phyloP scores from a whole-genome alignment of 495 filamentous ascomycete species.

The Hamigera avellanea region DNA sequence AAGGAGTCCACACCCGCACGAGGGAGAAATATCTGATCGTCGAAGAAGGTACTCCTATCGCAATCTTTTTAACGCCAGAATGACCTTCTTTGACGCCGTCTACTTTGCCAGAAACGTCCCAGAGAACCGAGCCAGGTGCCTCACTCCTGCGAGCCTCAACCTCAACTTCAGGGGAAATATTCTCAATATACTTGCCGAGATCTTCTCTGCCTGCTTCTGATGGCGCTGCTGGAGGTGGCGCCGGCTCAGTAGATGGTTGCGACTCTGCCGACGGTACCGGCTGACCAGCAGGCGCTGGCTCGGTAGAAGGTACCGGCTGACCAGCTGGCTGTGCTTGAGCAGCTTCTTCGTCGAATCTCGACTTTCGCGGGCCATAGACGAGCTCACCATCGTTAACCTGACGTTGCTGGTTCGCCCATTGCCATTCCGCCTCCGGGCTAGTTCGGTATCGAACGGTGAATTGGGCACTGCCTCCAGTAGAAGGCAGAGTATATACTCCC shows the following conservation, averaged over 20 bases:
- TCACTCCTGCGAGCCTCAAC: conserved; percentile 49
- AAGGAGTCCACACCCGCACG: conserved; percentile 67
- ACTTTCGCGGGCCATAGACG: conserved; percentile 23
- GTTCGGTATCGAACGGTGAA: conserved; percentile 73
- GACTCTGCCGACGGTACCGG: no score
- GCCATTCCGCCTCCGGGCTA: conserved; percentile 45
- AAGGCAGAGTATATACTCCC: conserved; percentile 22
- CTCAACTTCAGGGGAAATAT: conserved; percentile 44
- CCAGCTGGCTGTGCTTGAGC: no score
- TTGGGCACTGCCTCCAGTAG: conserved; percentile 22
- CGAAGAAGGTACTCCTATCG: conserved; percentile 52
- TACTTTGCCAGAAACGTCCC: conserved; percentile 50
- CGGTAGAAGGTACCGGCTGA: conserved; percentile 5
- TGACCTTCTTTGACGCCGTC: conserved; percentile 38
- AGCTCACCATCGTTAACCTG: conserved; percentile 51
- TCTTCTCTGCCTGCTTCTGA: no score
- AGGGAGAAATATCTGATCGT: conserved; percentile 60
- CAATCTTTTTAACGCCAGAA: conserved; percentile 43
- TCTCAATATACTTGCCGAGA: conserved; percentile 48
- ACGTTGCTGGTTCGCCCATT: conserved; percentile 60
- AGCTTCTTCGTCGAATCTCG: conserved; percentile 3
- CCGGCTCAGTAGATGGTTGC: no score
- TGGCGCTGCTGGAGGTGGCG: no score
- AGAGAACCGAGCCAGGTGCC: conserved; percentile 57
- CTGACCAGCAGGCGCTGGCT: conserved; percentile 6